These are phyloP conservation scores for Leptomonas seymouri DNA, from an alignment of 208 protist genomes.

Conservation along the genomic window DNA sequence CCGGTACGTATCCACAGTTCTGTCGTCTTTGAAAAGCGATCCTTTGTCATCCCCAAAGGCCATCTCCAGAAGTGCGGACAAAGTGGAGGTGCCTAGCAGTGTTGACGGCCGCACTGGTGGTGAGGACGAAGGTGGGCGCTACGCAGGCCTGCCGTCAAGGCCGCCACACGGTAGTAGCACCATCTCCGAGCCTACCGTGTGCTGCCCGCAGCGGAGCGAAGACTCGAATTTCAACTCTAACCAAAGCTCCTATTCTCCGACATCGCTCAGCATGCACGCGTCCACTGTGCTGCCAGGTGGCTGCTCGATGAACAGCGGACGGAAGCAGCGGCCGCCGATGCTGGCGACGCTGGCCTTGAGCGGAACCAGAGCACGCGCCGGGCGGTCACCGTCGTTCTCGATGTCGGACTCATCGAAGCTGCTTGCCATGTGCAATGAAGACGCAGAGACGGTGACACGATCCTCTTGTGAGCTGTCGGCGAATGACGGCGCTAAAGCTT, in stretches of 20 bases:
- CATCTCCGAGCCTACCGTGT: neutral
- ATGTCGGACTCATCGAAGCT: slow-evolving; percentile 1
- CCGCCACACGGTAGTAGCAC: neutral
- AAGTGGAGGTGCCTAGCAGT: no score
- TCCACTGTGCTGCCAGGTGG: slow-evolving; percentile 1
- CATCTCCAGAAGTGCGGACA: neutral
- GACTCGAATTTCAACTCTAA: neutral
- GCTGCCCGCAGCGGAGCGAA: neutral
- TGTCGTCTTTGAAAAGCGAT: neutral
- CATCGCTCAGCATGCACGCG: slow-evolving; percentile 1
- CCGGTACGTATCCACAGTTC: neutral
- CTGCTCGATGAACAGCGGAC: slow-evolving; percentile 11
- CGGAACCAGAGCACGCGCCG: slow-evolving; percentile 4
- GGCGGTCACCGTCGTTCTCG: neutral
- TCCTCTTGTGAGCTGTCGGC: neutral
- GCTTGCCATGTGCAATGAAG: neutral
- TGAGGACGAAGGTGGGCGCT: neutral
- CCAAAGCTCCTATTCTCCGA: neutral
- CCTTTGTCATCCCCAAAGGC: neutral
- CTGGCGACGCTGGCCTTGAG: neutral
- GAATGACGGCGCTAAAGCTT: neutral
- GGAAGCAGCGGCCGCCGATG: slow-evolving; percentile 16
- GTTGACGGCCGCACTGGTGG: neutral
- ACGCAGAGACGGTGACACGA: neutral
- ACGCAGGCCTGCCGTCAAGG: neutral